A percentile compares a stretch with the other conserved stretches of the same genome.
phyloP scores from a whole-genome alignment of 78 protist species.

The Polysphondylium violaceum region DNA sequence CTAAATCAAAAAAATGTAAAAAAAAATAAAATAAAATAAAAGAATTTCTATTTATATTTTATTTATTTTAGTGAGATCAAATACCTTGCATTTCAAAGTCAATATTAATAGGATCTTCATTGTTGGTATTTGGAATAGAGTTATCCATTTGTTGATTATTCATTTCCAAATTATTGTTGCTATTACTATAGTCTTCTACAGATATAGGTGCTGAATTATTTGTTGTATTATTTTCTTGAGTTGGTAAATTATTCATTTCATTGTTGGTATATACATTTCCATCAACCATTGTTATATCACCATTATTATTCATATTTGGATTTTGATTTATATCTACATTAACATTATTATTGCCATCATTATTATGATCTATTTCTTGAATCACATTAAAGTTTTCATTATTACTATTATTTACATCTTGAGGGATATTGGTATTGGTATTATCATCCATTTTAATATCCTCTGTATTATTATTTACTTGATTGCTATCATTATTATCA shows the following conservation, averaged over 20 bases:
- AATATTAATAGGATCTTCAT: background rate
- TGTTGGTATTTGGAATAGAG: background rate
- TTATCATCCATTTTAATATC: background rate
- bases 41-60: background rate
- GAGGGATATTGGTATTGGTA: background rate
- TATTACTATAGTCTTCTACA: background rate
- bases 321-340: background rate
- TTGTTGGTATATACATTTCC: background rate
- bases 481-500: background rate
- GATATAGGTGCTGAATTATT: background rate
- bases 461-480: background rate
- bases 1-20: no score
- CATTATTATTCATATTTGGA: background rate
- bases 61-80: background rate
- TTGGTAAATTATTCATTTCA: background rate
- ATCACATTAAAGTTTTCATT: background rate
- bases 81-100: background rate
- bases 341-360: background rate
- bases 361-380: background rate
- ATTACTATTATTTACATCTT: background rate
- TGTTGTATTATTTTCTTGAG: background rate
- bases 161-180: background rate
- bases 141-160: background rate
- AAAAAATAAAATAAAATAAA: no score
- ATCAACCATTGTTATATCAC: background rate